Evolutionary conservation across 768 basidiomycete species (phyloP), one percentile per base, ranked within the genome.

Genomic region (Lentinus tigrinus): DNA sequence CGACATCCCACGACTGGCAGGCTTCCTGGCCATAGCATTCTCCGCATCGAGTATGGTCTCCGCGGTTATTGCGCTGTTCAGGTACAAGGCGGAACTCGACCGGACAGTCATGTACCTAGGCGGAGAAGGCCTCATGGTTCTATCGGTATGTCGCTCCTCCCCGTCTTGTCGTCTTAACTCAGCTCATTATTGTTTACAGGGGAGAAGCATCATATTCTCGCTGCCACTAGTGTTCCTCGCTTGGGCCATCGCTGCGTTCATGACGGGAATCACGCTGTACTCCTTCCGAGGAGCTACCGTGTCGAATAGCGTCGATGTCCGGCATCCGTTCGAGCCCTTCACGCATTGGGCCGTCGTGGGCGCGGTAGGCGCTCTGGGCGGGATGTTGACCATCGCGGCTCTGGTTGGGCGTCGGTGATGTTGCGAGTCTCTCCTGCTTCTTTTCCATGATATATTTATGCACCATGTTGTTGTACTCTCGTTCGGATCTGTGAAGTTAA

Each of bases 221-320:
- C 78, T 91, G 13, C 90, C 91, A 0, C 74, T 89, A 21, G 88
- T 91, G 26, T 85, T 91, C 62, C 73, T 91, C 34, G 81, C 84
- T 0, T 92, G 91, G 69, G 82, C 87, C 1, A 78, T 91, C 60
- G 77, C 84, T 1, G 86, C 81, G 1, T 88, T 92, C 73, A 72
- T 90, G 37, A 77, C 81, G 0, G 89, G 81, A 0, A 77, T 91
- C 26, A 79, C 83, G 0, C 58, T 90, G 24, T 91, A 89, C 68
- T 82, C 85, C 0, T 83, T 88, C 70, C 74, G 83, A 5, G 87
- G 82, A 0, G 68, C 74, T 3, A 75, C 77, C 0, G 47, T 77
- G 19, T 73, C 77, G n/a, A 69, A 74, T 37, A 73, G 75, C 19
- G 64, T 69, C 1, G 67, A 69, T 4, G 61, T 76, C 27, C 68